A percentile compares a stretch with the other conserved stretches of the same genome.
phyloP scores from a whole-genome alignment of 805 yeast genomes.

The Lipomyces yamadae region DNA sequence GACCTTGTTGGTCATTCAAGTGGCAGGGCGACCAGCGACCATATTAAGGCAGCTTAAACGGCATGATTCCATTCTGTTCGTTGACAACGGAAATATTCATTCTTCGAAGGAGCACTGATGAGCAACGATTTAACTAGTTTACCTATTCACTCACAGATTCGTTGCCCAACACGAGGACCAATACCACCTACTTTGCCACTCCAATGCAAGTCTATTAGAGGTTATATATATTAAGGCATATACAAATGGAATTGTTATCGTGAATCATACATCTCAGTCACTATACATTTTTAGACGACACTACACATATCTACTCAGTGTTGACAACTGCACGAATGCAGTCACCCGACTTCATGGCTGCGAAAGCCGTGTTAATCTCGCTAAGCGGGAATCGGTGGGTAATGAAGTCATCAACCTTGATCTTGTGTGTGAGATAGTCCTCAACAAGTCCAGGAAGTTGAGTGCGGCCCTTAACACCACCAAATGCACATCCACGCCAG shows the following conservation, averaged over 20 bases:
- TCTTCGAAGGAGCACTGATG: too few species aligned
- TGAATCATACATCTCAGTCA: neutral
- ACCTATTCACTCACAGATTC: too few species aligned
- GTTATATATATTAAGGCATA: neutral
- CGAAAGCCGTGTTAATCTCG: slow-evolving; percentile 85
- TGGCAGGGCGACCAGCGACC: too few species aligned
- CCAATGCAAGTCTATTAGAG: neutral
- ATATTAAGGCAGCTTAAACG: too few species aligned
- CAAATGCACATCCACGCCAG: slow-evolving; percentile 99
- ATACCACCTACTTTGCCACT: neutral
- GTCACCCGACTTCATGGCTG: slow-evolving; percentile 91
- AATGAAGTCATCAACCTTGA: slow-evolving; percentile 92
- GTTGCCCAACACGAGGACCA: too few species aligned
- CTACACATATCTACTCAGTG: slow-evolving; percentile 25
- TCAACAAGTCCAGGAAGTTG: slow-evolving; percentile 91
- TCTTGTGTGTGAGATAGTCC: slow-evolving; percentile 76
- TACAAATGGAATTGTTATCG: neutral
- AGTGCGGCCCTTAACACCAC: slow-evolving; percentile 97
- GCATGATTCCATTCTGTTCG: too few species aligned
- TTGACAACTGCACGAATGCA: slow-evolving; percentile 90
- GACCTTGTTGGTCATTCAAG: too few species aligned
- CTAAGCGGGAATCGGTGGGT: slow-evolving; percentile 84
- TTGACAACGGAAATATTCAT: too few species aligned
- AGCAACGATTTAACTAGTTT: too few species aligned
- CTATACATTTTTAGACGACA: slow-evolving; percentile 2